Percentiles rank a stretch among this genome's conserved stretches.
Conservation (phyloP, 75 land plant genomes). For the Cupressus sempervirens region DNA sequence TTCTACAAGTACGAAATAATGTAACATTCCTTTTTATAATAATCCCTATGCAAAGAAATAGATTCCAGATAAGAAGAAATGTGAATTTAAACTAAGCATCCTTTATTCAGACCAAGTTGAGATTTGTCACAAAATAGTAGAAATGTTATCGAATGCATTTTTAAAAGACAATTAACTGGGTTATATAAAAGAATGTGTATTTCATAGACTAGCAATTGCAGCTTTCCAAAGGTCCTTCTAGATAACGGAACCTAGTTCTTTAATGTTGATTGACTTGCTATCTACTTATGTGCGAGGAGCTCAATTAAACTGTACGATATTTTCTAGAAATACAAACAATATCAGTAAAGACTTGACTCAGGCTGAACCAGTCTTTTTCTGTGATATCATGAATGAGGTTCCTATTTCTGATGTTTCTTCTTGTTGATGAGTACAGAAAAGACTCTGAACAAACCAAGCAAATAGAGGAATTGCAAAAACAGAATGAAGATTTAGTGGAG, state of each 20-base stretch:
- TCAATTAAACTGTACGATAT: neutral
- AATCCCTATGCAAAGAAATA: neutral
- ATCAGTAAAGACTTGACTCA: neutral
- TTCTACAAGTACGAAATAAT: neutral
- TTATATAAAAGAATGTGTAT: neutral
- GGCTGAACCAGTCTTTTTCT: neutral
- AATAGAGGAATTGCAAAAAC: slow-evolving; percentile 70
- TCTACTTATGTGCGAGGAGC: neutral
- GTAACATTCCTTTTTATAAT: neutral
- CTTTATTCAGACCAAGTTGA: neutral
- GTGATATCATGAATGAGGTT: neutral
- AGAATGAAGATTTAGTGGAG: slow-evolving; percentile 51
- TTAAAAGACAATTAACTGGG: neutral
- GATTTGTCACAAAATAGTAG: neutral
- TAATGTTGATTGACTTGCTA: neutral
- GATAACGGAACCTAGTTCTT: neutral
- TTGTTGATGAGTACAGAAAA: slow-evolving; percentile 38
- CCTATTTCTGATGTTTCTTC: neutral
- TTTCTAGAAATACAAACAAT: neutral
- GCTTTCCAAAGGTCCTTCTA: neutral
- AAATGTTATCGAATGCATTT: neutral
- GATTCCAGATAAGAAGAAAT: neutral
- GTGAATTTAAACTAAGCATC: neutral
- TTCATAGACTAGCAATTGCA: neutral
- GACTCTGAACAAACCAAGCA: slow-evolving; percentile 81